Evolutionary conservation across 2,329 filamentous ascomycete species (phyloP), one percentile per base, ranked within the genome.

Genomic region (Pleomassaria siparia): DNA sequence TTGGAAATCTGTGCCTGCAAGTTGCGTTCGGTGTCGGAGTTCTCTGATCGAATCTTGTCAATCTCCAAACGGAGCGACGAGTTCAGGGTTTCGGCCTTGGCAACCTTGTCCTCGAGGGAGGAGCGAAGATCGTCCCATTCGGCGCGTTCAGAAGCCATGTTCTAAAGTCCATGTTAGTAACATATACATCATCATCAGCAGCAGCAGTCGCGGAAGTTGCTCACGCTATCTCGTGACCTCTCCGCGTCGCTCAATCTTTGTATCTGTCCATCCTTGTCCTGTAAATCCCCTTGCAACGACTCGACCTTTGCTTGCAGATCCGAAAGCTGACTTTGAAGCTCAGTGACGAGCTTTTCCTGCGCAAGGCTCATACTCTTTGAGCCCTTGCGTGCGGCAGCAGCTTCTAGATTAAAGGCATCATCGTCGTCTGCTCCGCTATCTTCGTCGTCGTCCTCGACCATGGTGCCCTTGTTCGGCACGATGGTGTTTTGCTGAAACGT

Each of bases 401-500:
- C 68, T 43, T 84, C 82, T 30, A 86, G 64, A 13, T 80, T 81
- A 66, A 88, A 88, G 2, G 82, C 79, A 45, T 86, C 63, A 33
- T 84, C 78, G 11, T 76, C 74, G 65, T 74, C 82, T 13, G 81
- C 80, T 16, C 72, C 74, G 16, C 77, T 79, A 46, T 74, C 76
- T 48, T 74, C 74, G 54, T 89, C 89, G 56, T 95, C 91, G 66
- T 97, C 94, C 70, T 99, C 94, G 1, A 97, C 84, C 86, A 97
- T 91, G 0, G 89, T 96, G 63, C 92, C 95, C 74, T 97, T 99
- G 67, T 96, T 97, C 0, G 94, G 94, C 25, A 97, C 88, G 62
- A 97, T 95, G 0, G 91, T 97, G 66, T 95, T 97, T 66, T 88
- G 92, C 67, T 96, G 91, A 56, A 95, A 91, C 29, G 91, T 91